phyloP scores from a whole-genome alignment of 2,329 filamentous ascomycete species.

The Arthrobotrys sphaeroides region DNA sequence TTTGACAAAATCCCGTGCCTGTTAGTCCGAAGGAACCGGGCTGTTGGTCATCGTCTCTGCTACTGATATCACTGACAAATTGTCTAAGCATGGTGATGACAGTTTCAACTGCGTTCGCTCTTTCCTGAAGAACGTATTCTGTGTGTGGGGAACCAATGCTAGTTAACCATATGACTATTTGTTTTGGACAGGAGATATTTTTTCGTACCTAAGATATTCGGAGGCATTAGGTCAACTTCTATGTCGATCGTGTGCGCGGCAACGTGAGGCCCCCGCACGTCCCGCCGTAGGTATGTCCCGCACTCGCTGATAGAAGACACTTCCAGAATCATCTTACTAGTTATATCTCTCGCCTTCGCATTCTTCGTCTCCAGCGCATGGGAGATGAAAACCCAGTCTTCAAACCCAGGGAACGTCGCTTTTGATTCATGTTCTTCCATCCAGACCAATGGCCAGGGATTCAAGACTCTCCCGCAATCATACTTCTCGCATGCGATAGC shows the following conservation, averaged over 20 bases:
- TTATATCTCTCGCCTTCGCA: not conserved
- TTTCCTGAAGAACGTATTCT: conserved; percentile 15
- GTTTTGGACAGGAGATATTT: not conserved
- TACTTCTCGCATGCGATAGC: not conserved
- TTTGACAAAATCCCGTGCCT: not conserved
- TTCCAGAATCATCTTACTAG: not conserved
- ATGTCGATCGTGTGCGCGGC: not conserved
- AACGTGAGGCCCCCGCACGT: not conserved
- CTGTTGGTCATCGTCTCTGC: not conserved
- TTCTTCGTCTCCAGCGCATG: not conserved
- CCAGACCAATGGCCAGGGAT: conserved; percentile 10
- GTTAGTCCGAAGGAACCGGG: not conserved
- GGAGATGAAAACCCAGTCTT: conserved; percentile 17
- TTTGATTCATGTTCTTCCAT: conserved; percentile 1
- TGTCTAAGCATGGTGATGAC: not conserved
- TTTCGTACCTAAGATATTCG: not conserved
- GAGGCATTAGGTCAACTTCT: not conserved
- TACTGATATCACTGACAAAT: conserved; percentile 2
- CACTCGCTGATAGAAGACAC: conserved; percentile 7
- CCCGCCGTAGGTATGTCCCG: conserved; percentile 5
- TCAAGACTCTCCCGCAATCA: not conserved
- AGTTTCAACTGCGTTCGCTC: not conserved
- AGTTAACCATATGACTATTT: not conserved
- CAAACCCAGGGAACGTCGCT: not conserved
- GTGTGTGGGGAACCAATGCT: not conserved